phyloP scores from a whole-genome alignment of 129 eudicot genomes.

The Arctium lappa region DNA sequence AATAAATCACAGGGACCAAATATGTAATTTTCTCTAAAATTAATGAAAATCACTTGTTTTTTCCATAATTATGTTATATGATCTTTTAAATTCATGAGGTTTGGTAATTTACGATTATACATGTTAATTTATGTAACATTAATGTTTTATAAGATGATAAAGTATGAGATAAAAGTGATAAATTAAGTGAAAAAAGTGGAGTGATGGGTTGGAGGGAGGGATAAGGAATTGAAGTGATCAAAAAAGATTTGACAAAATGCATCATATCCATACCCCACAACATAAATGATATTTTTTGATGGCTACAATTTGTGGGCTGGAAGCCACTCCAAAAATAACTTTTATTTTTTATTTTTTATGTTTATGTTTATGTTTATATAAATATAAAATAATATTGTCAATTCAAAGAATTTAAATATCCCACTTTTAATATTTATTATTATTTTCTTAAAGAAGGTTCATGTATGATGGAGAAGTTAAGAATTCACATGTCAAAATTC shows the following conservation, averaged over 20 bases:
- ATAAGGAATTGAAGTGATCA: slow-evolving; percentile 9
- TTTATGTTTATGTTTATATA: background rate
- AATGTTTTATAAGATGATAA: background rate
- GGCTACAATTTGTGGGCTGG: slow-evolving; percentile 41
- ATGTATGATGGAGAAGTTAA: slow-evolving; percentile 19
- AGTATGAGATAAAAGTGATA: background rate
- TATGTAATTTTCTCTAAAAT: no score
- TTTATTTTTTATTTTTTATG: background rate
- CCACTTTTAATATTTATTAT: background rate
- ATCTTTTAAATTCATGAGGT: background rate
- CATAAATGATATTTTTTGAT: slow-evolving; percentile 14
- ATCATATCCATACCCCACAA: slow-evolving; percentile 21
- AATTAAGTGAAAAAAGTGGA: slow-evolving; percentile 9
- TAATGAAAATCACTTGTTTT: background rate
- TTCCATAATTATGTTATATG: background rate
- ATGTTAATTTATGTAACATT: background rate
- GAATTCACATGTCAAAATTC: background rate
- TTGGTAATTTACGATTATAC: background rate
- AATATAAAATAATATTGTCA: background rate
- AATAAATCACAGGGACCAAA: no score
- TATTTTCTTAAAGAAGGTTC: background rate
- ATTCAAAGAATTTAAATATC: slow-evolving; percentile 13
- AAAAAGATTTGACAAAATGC: slow-evolving; percentile 12
- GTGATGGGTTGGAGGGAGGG: slow-evolving; percentile 9
- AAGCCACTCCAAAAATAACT: slow-evolving; percentile 46